Evolutionary conservation across 306 rosid species (phyloP).

Genomic region (Casuarina glauca): DNA sequence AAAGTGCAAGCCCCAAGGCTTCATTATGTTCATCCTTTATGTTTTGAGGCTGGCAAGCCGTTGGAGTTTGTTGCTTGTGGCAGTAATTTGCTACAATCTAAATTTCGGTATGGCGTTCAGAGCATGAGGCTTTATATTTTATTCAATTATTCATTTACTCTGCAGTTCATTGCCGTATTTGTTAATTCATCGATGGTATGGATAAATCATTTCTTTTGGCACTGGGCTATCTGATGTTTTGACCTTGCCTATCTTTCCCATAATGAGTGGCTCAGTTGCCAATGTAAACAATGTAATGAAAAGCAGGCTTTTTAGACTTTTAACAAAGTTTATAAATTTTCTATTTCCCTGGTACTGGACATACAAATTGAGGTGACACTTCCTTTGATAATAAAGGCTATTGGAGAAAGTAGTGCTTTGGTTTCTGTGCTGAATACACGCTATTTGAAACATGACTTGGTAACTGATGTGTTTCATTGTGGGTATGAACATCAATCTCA

Average conservation of each 20-base stretch:
- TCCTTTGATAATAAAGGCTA: neutral
- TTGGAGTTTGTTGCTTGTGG: conserved; percentile 96
- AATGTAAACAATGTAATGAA: neutral
- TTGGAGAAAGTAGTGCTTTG: neutral
- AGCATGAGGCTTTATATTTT: neutral
- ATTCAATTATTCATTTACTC: neutral
- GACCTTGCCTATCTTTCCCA: neutral
- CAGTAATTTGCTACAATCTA: conserved; percentile 78
- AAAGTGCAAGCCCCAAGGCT: conserved; percentile 72
- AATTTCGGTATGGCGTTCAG: conserved; percentile 63
- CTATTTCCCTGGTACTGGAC: neutral
- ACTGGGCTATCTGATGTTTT: neutral
- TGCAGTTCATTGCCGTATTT: neutral
- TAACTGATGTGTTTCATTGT: too few relatives aligned
- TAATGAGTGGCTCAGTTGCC: neutral
- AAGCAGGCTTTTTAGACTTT: neutral
- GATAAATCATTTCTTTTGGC: neutral
- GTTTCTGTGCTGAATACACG: neutral
- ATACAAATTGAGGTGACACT: neutral
- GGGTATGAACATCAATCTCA: neutral
- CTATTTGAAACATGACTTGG: neutral
- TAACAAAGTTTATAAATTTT: neutral
- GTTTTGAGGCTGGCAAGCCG: conserved; percentile 96
- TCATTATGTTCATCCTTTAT: conserved; percentile 82
- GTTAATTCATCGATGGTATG: neutral